These are phyloP conservation scores for Lepraria neglecta DNA, from an alignment of 495 filamentous ascomycete genomes.

Conservation along the genomic window DNA sequence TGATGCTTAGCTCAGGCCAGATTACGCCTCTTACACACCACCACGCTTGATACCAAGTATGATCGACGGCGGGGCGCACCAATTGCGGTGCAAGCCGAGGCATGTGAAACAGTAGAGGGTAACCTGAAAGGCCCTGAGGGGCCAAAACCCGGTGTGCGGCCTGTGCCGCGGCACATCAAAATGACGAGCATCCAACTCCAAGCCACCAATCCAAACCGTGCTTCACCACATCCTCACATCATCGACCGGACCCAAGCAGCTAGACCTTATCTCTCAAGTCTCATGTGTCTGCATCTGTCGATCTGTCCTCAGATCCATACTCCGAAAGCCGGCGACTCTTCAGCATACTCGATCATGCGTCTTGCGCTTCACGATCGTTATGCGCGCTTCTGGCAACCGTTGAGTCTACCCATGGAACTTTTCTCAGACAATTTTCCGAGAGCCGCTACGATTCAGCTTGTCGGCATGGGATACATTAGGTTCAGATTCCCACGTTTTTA, in stretches of 20 bases:
- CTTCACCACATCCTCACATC: not conserved
- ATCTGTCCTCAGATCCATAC: not conserved
- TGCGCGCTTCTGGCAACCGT: constrained; percentile 12
- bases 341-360: not conserved
- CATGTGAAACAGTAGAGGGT: constrained; percentile 1
- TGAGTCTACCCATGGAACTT: constrained; percentile 6
- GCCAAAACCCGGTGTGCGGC: not conserved
- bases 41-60: not conserved
- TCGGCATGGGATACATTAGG: constrained; percentile 8
- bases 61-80: not conserved
- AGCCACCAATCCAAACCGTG: constrained; percentile 7
- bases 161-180: constrained; percentile 5
- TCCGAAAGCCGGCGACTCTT: not conserved
- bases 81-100: not conserved
- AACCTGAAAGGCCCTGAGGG: not conserved
- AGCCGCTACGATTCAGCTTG: constrained; percentile 10
- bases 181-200: not conserved
- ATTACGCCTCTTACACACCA: not conserved
- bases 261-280: not conserved
- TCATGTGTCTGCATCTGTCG: not conserved
- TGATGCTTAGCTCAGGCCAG: too few relatives aligned
- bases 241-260: too few relatives aligned
- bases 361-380: constrained; percentile 10
- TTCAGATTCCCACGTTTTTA: not conserved
- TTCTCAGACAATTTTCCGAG: constrained; percentile 9